phyloP scores from a whole-genome alignment of 2,329 filamentous ascomycete genomes.

The Lizonia empirigonia region DNA sequence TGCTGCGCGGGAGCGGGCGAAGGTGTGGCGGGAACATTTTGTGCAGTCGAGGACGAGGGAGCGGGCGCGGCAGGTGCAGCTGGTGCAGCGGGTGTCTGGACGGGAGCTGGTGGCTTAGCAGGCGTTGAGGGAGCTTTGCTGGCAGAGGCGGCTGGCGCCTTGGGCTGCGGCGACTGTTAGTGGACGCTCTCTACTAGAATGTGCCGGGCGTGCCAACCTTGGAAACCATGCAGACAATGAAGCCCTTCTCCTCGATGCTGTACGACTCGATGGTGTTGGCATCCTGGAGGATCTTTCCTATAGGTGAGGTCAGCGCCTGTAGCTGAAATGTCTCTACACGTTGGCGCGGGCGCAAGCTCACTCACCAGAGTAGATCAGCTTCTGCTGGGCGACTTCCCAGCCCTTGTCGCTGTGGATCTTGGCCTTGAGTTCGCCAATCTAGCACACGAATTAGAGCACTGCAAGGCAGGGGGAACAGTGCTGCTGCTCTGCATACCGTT shows the following conservation, averaged over 20 bases:
- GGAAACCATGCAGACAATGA: constrained; percentile 97
- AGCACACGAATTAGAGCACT: constrained; percentile 19
- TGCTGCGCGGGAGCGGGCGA: constrained; percentile 56
- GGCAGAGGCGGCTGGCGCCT: constrained; percentile 62
- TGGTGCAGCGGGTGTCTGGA: constrained; percentile 60
- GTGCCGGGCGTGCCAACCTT: constrained; percentile 69
- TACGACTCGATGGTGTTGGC: constrained; percentile 95
- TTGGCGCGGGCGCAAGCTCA: constrained; percentile 43
- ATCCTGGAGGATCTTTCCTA: constrained; percentile 98
- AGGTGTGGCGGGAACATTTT: constrained; percentile 57
- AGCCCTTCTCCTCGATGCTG: constrained; percentile 99
- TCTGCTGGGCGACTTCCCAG: constrained; percentile 88
- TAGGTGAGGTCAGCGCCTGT: constrained; percentile 30
- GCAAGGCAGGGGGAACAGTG: constrained; percentile 22
- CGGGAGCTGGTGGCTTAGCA: constrained; percentile 45
- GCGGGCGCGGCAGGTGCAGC: constrained; percentile 58
- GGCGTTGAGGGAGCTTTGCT: constrained; percentile 64
- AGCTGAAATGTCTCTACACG: constrained; percentile 19
- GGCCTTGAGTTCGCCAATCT: constrained; percentile 91
- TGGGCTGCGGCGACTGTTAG: constrained; percentile 63
- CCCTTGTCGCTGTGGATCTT: constrained; percentile 92
- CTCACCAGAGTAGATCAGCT: constrained; percentile 97
- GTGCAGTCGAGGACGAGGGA: constrained; percentile 55
- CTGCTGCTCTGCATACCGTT: constrained; percentile 64
- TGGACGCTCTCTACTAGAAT: constrained; percentile 4